Evolutionary conservation across 345 rosid genomes (phyloP).

Genomic region (Lumnitzera littorea): DNA sequence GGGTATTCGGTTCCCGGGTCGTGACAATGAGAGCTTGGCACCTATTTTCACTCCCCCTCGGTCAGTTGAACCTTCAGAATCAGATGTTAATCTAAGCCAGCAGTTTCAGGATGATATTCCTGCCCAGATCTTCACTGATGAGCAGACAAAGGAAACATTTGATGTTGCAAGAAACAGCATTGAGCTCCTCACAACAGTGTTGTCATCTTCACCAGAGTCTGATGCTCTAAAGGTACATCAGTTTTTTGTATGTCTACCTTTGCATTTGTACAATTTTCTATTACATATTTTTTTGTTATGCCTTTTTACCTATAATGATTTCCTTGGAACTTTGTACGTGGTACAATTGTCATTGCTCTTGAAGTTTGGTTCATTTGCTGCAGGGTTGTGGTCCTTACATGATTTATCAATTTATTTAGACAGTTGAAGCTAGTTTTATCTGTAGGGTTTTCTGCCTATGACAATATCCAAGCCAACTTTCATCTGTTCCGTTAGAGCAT

Average conservation of each 20-base stretch:
- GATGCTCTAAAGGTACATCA: slow-evolving; percentile 62
- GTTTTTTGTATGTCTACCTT: neutral
- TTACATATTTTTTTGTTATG: neutral
- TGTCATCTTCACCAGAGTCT: slow-evolving; percentile 77
- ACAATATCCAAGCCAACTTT: no score
- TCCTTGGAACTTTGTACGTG: no score
- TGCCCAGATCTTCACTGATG: slow-evolving; percentile 57
- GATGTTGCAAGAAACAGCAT: slow-evolving; percentile 86
- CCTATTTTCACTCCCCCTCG: slow-evolving; percentile 94
- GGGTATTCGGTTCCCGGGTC: slow-evolving; percentile 94
- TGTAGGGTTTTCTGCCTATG: no score
- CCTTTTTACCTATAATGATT: no score
- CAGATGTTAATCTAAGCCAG: slow-evolving; percentile 37
- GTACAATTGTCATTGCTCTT: no score
- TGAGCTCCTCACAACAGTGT: slow-evolving; percentile 74
- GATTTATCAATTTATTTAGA: no score
- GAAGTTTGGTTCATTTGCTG: no score
- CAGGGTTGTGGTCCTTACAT: no score
- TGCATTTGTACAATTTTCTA: neutral
- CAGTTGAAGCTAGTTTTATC: no score
- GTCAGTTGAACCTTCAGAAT: slow-evolving; percentile 57
- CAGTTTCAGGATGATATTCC: slow-evolving; percentile 49
- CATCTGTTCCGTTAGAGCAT: no score
- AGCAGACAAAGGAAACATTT: slow-evolving; percentile 87
- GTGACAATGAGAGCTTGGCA: slow-evolving; percentile 88